Conservation (phyloP, 768 basidiomycete genomes). For the Russula ochroleuca region DNA sequence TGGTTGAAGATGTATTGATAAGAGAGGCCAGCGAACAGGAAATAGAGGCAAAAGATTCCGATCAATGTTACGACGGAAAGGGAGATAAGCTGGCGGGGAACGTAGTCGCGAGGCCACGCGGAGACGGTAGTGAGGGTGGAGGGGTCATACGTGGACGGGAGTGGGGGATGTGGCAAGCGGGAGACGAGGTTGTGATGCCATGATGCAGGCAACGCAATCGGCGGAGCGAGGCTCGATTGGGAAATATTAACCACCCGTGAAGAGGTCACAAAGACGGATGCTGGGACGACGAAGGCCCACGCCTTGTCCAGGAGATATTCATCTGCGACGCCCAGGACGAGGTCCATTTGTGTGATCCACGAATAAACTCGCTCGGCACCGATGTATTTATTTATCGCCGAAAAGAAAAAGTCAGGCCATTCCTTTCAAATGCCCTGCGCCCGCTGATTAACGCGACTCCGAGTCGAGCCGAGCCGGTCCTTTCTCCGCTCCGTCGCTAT, state of each 20-base stretch:
- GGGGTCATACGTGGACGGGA: conserved; percentile 33
- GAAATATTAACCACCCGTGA: conserved; percentile 25
- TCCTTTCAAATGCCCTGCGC: background rate
- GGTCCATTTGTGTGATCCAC: conserved; percentile 57
- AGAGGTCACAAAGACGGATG: conserved; percentile 32
- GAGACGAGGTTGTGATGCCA: conserved; percentile 51
- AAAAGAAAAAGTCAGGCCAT: conserved; percentile 9
- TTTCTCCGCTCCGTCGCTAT: background rate
- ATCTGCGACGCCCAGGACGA: conserved; percentile 70
- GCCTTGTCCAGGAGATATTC: conserved; percentile 68
- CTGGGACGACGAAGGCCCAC: conserved; percentile 74
- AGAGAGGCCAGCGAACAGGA: conserved; percentile 79
- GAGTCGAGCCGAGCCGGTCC: background rate
- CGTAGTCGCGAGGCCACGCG: conserved; percentile 81
- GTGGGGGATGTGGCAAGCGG: conserved; percentile 53
- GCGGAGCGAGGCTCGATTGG: conserved; percentile 26
- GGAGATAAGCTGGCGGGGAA: conserved; percentile 74
- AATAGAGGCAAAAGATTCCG: conserved; percentile 84
- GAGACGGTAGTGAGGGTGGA: conserved; percentile 42
- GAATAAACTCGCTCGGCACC: background rate
- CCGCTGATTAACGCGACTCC: background rate
- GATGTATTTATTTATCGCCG: background rate
- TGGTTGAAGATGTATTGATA: conserved; percentile 89
- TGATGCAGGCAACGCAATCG: conserved; percentile 35
- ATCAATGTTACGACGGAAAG: conserved; percentile 66